These are phyloP conservation scores for Pyropia yezoensis DNA, from an alignment of 23 red algal species.

Conservation along the genomic window DNA sequence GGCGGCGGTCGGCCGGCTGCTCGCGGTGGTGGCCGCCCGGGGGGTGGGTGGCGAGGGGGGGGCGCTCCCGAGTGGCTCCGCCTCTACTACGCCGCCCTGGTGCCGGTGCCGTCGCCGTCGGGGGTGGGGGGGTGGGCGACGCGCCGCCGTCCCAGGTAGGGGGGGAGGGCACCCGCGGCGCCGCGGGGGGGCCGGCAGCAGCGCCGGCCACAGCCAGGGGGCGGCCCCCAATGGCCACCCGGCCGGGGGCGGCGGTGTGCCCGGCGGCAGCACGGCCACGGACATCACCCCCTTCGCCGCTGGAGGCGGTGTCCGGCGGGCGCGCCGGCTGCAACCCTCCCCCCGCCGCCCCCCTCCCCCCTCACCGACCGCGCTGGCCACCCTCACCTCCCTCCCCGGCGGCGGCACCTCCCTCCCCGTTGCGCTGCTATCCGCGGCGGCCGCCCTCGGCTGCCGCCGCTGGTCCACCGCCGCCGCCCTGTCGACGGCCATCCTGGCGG, in stretches of 20 bases:
- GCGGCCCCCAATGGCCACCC: no score
- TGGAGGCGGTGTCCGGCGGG: no score
- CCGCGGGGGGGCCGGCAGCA: neutral
- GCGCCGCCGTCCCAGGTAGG: neutral
- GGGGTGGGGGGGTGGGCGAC: neutral
- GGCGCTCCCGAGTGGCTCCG: neutral
- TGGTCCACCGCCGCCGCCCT: conserved; percentile 12
- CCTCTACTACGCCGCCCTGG: conserved; percentile 6
- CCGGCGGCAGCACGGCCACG: no score
- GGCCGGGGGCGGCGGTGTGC: no score
- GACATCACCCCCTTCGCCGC: no score
- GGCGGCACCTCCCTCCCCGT: conserved; percentile 7
- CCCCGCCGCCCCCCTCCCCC: no score
- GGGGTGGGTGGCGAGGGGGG: neutral
- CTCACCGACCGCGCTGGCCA: no score
- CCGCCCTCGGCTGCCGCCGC: conserved; percentile 11
- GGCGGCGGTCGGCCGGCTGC: conserved; percentile 16
- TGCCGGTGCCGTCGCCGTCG: neutral
- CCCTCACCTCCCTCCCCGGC: no score
- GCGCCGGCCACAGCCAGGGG: neutral
- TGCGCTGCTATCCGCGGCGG: conserved; percentile 5
- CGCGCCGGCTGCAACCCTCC: no score
- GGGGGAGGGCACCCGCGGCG: neutral
- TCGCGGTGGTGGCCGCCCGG: conserved; percentile 8
- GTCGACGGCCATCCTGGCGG: conserved; percentile 7